These are phyloP conservation scores for Xylaria sp. DNA, from an alignment of 2,329 filamentous ascomycete genomes.

Conservation along the genomic window DNA sequence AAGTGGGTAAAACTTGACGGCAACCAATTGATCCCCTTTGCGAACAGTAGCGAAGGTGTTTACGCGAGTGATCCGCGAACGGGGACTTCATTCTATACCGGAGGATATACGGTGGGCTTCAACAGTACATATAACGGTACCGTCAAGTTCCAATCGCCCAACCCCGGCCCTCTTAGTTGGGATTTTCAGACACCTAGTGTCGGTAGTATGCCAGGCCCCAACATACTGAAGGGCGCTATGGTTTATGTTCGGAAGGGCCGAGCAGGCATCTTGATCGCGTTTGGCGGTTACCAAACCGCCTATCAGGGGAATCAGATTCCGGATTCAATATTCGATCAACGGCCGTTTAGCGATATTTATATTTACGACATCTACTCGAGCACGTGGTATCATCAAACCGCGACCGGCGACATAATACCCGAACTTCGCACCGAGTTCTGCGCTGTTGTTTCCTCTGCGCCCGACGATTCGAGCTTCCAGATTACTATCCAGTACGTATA, in stretches of 20 bases:
- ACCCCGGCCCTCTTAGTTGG: conserved; percentile 26
- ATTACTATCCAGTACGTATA: conserved; percentile 37
- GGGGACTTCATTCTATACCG: conserved; percentile 38
- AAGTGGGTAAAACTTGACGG: conserved; percentile 24
- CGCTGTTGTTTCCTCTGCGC: conserved; percentile 38
- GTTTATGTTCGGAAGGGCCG: conserved; percentile 38
- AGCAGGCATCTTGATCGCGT: conserved; percentile 37
- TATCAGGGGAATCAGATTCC: conserved; percentile 18
- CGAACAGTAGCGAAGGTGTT: conserved; percentile 25
- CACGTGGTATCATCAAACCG: conserved; percentile 37
- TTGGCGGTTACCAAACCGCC: conserved; percentile 39
- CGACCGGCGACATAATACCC: conserved; percentile 34
- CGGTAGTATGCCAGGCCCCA: conserved; percentile 28
- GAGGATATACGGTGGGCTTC: conserved; percentile 28
- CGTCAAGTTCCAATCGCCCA: conserved; percentile 35
- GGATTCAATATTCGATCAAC: conserved; percentile 29
- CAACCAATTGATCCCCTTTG: conserved; percentile 24
- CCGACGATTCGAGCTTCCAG: conserved; percentile 42
- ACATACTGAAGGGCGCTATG: conserved; percentile 40
- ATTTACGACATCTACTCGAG: conserved; percentile 37
- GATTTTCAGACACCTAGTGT: conserved; percentile 19
- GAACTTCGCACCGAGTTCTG: conserved; percentile 37
- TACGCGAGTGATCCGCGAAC: conserved; percentile 36
- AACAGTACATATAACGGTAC: conserved; percentile 37
- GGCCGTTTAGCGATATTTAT: conserved; percentile 38